Evolutionary conservation across 192 early-diverging fungal species (phyloP), one percentile per base, ranked within the genome.

Genomic region (Spinellus fusiger): DNA sequence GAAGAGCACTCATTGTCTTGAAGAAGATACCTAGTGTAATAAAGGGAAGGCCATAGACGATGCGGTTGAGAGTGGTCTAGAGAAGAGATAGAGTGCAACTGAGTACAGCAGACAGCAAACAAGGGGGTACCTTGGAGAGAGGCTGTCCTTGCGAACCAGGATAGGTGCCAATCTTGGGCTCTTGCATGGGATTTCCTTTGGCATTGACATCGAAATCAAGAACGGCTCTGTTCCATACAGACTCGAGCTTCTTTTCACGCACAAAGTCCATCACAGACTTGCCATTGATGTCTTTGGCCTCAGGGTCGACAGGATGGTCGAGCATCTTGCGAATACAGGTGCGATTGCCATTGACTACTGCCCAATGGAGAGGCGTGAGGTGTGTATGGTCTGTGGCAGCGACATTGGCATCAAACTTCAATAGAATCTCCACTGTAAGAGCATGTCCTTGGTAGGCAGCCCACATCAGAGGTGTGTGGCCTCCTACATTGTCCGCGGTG

Each of bases 391-490:
- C 94, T 34, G 67, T 73, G 18, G 81, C 71, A 31, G 89, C 79
- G 15, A 95, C 61, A 4, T 69, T 77, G 4, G 95, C 92, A 15
- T 86, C 87, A 27, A 83, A 69, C 25, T 76, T 74, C 25, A 97
- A 55, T 27, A 97, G 72, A 31, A 89, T 73, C 49, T 86, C 80
- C 8, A 92, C 77, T 27, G 84, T 80, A 23, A 83, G 59, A 29
- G 84, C 78, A 69, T 91, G 89, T 1, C 87, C 88, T 68, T 93
- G 89, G 67, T 95, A 98, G 0, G 89, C 87, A 1, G 90, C 86
- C 96, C 96, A 98, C 91, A 96, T 96, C 25, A 98, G 76, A 47
- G 90, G 78, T 12, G 96, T 98, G 31, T 92, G 84, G 20, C 86
- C 87, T 27, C 87, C 87, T 51, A 90, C 77, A 2, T 77, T 71